Percentiles rank a stretch among this genome's conserved stretches.
phyloP scores from a whole-genome alignment of 805 yeast genomes.

The Scheffersomyces amazonensis region DNA sequence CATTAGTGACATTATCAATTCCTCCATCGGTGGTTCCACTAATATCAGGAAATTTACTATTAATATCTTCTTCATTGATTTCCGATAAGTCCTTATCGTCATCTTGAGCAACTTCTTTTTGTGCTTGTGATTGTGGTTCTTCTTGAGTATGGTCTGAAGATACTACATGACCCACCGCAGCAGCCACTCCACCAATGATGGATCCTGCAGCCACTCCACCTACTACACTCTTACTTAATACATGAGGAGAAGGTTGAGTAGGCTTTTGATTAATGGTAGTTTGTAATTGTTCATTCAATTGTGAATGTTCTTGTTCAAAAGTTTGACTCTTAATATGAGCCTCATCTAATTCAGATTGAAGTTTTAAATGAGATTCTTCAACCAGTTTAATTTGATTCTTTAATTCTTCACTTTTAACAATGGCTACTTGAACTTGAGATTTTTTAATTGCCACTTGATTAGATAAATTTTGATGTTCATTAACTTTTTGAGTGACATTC shows the following conservation, averaged over 20 bases:
- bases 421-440: conserved; percentile 67
- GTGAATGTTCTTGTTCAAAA: conserved; percentile 13
- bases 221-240: conserved; percentile 17
- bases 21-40: conserved; percentile 24
- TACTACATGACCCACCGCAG: neutral
- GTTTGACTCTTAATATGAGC: conserved; percentile 13
- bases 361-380: conserved; percentile 17
- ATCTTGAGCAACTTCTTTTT: neutral
- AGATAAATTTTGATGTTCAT: conserved; percentile 58
- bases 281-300: conserved; percentile 6
- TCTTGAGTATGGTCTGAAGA: neutral
- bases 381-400: conserved; percentile 24
- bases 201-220: conserved; percentile 17
- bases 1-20: conserved; percentile 15
- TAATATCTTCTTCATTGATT: conserved; percentile 10
- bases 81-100: conserved; percentile 3
- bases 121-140: neutral
- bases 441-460: conserved; percentile 63
- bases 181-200: conserved; percentile 5
- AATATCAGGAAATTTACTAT: conserved; percentile 31
- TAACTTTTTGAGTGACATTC: conserved; percentile 50
- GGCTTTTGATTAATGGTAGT: conserved; percentile 10
- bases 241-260: conserved; percentile 8
- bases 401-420: conserved; percentile 44
- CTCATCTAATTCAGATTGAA: conserved; percentile 19